Evolutionary conservation across 306 rosid genomes (phyloP), one percentile per base, ranked within the genome.

Genomic region (Trifolium dubium): DNA sequence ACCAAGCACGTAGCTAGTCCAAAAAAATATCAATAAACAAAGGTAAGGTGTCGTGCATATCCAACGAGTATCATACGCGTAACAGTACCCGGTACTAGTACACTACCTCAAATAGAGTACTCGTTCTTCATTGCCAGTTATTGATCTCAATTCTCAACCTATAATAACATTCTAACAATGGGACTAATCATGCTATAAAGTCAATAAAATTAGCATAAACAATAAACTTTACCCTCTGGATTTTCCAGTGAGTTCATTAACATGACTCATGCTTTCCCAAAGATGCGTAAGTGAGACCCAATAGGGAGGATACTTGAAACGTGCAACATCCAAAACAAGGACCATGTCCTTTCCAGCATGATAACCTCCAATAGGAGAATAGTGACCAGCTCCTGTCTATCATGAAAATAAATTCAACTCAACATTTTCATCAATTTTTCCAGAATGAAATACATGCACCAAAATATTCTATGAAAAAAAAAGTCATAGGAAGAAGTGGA

Each of bases 301-400:
- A 18, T 93, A 96, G 11, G 98, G 96, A 83, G 98, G 98, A 82
- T 93, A 93, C 73, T 93, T 93, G 72, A 93, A 93, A 15, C 98
- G 96, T 55, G 98, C 98, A 69, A 93, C 98, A 60, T 89, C 98
- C 85, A 93, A 79, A 78, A 93, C 84, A 72, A 93, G 93, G 0
- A 86, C 88, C 98, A 93, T 93, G 82, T 93, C 97, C 79, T 70
- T 87, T 67, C 80, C 92, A 80, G 77, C 88, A 69, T 93, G 97
- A 83, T 88, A 93, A 63, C 97, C 98, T 63, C 97, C 98, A 65
- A 93, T 92, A 15, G 98, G 98, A 61, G 98, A 93, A 89, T 91
- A 93, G 82, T 93, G 98, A 64, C 98, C 98, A 6, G 77, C 80
- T 85, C 98, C 98, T 0, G 97, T 86, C 98, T 93, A 84, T 78